These are phyloP conservation scores for Fusarium graminum DNA, from an alignment of 2,329 filamentous ascomycete genomes.

Conservation along the genomic window DNA sequence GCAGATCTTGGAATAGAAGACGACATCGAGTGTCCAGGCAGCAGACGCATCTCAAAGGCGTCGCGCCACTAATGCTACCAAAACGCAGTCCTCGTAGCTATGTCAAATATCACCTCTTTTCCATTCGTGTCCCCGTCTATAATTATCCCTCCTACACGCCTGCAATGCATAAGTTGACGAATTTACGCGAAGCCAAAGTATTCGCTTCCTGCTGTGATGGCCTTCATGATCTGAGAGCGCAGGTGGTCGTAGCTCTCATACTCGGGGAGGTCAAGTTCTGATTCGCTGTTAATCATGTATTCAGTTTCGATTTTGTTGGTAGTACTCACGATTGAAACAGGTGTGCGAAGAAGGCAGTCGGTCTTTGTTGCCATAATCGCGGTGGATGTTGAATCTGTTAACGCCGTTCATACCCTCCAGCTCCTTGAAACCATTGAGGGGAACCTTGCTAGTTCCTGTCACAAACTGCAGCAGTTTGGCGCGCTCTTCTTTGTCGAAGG, in stretches of 20 bases:
- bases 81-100: constrained; percentile 20
- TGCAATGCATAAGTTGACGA: constrained; percentile 39
- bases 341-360: constrained; percentile 96
- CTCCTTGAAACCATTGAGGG: constrained; percentile 98
- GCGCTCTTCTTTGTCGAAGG: constrained; percentile 98
- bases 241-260: constrained; percentile 96
- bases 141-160: constrained; percentile 29
- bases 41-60: constrained; percentile 21
- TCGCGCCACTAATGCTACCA: constrained; percentile 29
- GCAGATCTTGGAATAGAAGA: constrained; percentile 13
- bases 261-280: constrained; percentile 97
- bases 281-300: constrained; percentile 54
- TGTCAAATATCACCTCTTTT: constrained; percentile 23
- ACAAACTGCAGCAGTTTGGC: constrained; percentile 98
- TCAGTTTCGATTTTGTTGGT: constrained; percentile 51
- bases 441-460: constrained; percentile 97
- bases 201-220: constrained; percentile 97
- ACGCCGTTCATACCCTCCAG: constrained; percentile 99
- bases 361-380: constrained; percentile 96
- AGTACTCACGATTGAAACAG: constrained; percentile 95
- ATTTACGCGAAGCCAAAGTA: constrained; percentile 94
- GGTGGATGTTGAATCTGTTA: constrained; percentile 98
- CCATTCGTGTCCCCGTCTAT: constrained; percentile 34
- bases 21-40: constrained; percentile 18
- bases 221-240: constrained; percentile 88